phyloP scores from a whole-genome alignment of 163 green algal species.

The Scenedesmus sp. region DNA sequence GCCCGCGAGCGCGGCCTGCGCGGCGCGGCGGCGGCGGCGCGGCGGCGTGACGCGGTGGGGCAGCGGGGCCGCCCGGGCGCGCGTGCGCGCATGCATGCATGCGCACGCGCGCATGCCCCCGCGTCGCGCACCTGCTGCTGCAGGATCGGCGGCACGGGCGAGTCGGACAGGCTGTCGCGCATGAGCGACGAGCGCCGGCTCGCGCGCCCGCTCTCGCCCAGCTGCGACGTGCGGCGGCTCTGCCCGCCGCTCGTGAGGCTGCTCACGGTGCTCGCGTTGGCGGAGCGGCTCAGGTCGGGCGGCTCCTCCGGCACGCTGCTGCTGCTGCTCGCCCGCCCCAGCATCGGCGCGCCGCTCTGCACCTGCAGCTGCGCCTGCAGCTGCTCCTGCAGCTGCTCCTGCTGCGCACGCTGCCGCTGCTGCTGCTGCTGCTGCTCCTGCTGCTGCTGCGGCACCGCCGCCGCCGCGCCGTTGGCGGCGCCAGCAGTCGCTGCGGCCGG shows the following conservation, averaged over 20 bases:
- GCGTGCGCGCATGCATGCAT: too few species aligned
- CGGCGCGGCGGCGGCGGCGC: background rate
- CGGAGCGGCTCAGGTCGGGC: background rate
- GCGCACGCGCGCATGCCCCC: too few species aligned
- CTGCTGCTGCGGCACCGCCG: background rate
- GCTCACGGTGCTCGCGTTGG: background rate
- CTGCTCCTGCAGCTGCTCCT: background rate
- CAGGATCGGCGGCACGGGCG: background rate
- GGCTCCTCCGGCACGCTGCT: too few species aligned
- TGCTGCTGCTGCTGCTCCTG: conserved; percentile 1
- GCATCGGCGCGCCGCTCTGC: too few species aligned
- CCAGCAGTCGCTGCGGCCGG: too few species aligned
- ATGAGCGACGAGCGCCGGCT: conserved; percentile 14
- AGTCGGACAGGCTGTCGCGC: conserved; percentile 5
- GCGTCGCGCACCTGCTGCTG: too few species aligned
- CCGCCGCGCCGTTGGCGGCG: background rate
- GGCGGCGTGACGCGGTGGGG: too few species aligned
- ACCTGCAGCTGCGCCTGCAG: too few species aligned
- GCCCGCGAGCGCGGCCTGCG: background rate
- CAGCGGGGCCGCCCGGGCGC: too few species aligned
- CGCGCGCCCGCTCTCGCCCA: conserved; percentile 29
- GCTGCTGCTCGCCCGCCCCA: too few species aligned
- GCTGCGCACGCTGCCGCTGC: background rate
- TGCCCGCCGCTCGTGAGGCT: background rate
- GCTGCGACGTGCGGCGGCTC: conserved; percentile 13